Evolutionary conservation across 2,329 filamentous ascomycete genomes (phyloP).

Genomic region (Drechslera avenae): DNA sequence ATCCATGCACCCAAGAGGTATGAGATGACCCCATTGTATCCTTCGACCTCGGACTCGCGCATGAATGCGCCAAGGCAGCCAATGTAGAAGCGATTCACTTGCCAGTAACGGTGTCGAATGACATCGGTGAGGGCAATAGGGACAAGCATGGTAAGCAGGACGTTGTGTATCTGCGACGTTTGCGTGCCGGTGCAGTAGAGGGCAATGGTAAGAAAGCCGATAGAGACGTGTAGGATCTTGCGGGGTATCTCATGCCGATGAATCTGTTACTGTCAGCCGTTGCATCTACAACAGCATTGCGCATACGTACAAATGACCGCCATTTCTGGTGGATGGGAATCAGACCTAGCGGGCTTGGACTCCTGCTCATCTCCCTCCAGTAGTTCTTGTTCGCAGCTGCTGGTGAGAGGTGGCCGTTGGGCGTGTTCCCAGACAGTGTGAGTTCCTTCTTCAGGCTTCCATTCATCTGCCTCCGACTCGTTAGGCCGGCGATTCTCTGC

Average conservation of each 20-base stretch:
- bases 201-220: constrained; percentile 89
- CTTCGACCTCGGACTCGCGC: constrained; percentile 92
- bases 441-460: constrained; percentile 47
- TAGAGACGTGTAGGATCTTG: constrained; percentile 91
- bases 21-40: constrained; percentile 97
- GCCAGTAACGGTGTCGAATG: constrained; percentile 78
- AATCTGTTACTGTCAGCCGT: constrained; percentile 45
- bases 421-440: constrained; percentile 49
- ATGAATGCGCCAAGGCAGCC: constrained; percentile 84
- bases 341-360: constrained; percentile 87
- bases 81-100: constrained; percentile 88
- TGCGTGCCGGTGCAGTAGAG: constrained; percentile 83
- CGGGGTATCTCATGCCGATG: constrained; percentile 97
- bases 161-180: constrained; percentile 77
- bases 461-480: constrained; percentile 52
- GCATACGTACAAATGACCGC: constrained; percentile 72
- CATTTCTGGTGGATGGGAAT: constrained; percentile 96
- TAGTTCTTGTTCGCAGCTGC: constrained; percentile 69
- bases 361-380: constrained; percentile 88
- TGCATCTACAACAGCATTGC: background rate
- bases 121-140: constrained; percentile 84
- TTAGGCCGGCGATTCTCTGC: constrained; percentile 59
- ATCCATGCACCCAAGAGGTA: constrained; percentile 91
- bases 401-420: constrained; percentile 75
- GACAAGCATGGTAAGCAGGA: constrained; percentile 77